Conservation (phyloP, 352 stramenopile species). For the Globisporangium ultimum region DNA sequence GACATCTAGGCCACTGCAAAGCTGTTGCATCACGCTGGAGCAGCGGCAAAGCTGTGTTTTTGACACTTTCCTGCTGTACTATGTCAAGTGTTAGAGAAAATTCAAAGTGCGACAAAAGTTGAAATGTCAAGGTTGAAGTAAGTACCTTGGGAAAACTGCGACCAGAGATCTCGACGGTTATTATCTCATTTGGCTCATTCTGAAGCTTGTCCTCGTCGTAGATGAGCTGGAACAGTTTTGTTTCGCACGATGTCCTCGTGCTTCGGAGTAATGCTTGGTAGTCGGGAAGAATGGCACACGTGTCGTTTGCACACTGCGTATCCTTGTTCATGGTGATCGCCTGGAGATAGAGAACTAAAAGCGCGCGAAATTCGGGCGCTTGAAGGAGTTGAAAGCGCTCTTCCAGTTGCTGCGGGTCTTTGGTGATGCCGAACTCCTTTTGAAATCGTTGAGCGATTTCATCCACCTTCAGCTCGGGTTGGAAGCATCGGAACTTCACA, state of each 20-base stretch:
- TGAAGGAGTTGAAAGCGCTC: conserved; percentile 37
- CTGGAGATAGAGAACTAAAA: conserved; percentile 58
- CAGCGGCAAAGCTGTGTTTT: conserved; percentile 52
- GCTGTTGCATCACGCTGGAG: conserved; percentile 45
- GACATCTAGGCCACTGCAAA: conserved; percentile 32
- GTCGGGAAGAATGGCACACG: conserved; percentile 33
- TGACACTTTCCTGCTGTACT: conserved; percentile 47
- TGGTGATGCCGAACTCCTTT: conserved; percentile 35
- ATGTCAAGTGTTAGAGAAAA: not conserved
- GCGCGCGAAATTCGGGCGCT: conserved; percentile 24
- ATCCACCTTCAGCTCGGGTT: conserved; percentile 31
- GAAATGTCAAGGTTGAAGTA: not conserved
- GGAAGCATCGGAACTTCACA: conserved; percentile 55
- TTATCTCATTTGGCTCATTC: conserved; percentile 35
- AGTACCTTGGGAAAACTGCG: conserved; percentile 60
- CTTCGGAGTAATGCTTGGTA: conserved; percentile 50
- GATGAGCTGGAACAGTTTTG: conserved; percentile 57
- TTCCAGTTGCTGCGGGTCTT: conserved; percentile 33
- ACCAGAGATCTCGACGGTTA: conserved; percentile 52
- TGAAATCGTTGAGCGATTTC: conserved; percentile 42
- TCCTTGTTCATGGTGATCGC: conserved; percentile 36
- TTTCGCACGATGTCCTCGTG: conserved; percentile 53
- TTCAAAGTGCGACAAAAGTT: not conserved
- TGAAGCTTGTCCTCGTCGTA: conserved; percentile 61
- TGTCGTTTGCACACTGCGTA: conserved; percentile 18